Percentiles rank a stretch among this genome's conserved stretches.
These are phyloP conservation scores for Poa annua DNA, from an alignment of 176 grass and related monocot genomes.

Conservation along the genomic window DNA sequence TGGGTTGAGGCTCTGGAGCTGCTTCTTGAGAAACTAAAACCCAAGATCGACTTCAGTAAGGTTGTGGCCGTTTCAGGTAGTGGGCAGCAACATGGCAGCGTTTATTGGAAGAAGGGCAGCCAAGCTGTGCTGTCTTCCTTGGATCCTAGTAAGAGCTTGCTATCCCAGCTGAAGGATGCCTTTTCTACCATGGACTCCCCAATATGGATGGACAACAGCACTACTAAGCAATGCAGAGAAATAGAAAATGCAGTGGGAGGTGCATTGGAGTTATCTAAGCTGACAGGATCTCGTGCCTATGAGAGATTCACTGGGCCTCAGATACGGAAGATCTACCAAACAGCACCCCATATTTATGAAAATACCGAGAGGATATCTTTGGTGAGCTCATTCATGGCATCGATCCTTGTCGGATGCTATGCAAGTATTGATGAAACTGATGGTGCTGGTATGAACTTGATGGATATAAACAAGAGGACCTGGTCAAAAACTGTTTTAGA, in stretches of 20 bases:
- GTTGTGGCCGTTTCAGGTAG: slow-evolving; percentile 79
- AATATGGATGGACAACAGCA: slow-evolving; percentile 99
- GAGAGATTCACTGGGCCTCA: slow-evolving; percentile 95
- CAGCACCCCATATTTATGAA: slow-evolving; percentile 59
- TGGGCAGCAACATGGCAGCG: slow-evolving; percentile 94
- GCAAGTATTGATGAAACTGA: slow-evolving; percentile 96
- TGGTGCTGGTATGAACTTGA: slow-evolving; percentile 97
- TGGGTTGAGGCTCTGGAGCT: slow-evolving; percentile 93
- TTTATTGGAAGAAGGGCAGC: slow-evolving; percentile 89
- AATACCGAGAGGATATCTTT: slow-evolving; percentile 87
- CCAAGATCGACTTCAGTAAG: slow-evolving; percentile 69
- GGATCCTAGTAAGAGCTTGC: slow-evolving; percentile 66
- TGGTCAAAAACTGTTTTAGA: slow-evolving; percentile 87
- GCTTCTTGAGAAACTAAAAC: slow-evolving; percentile 80
- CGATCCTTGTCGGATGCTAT: slow-evolving; percentile 78
- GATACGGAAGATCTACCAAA: slow-evolving; percentile 81
- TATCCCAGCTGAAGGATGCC: slow-evolving; percentile 60
- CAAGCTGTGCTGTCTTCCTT: slow-evolving; percentile 64
- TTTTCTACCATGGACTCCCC: slow-evolving; percentile 85
- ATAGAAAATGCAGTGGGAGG: slow-evolving; percentile 88
- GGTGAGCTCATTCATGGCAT: slow-evolving; percentile 96
- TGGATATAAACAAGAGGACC: slow-evolving; percentile 81
- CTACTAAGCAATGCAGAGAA: slow-evolving; percentile 89
- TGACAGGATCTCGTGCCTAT: slow-evolving; percentile 85
- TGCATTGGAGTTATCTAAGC: slow-evolving; percentile 80